A percentile compares a stretch with the other conserved stretches of the same genome.
phyloP scores from a whole-genome alignment of 1,139 yeast genomes.

The Saccharomyces hybrid region DNA sequence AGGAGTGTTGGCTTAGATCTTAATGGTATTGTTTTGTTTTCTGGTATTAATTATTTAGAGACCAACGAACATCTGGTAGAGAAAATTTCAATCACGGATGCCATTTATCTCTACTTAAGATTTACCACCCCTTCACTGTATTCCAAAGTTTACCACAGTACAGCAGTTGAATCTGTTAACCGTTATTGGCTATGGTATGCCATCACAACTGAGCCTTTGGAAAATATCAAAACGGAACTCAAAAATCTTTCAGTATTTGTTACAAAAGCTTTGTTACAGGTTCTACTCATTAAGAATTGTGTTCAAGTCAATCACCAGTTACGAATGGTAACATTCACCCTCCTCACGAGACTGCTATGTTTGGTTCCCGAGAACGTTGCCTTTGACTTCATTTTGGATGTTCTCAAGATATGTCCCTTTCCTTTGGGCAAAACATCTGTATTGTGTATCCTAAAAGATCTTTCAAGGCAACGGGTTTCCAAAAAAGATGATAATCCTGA shows the following conservation, averaged over 20 bases:
- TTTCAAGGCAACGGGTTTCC: slow-evolving; percentile 32
- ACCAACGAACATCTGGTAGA: slow-evolving; percentile 13
- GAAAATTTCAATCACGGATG: slow-evolving; percentile 22
- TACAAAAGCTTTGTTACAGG: slow-evolving; percentile 39
- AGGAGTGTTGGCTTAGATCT: slow-evolving; percentile 29
- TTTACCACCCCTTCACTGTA: slow-evolving; percentile 33
- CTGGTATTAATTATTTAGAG: slow-evolving; percentile 28
- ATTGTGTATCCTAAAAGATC: slow-evolving; percentile 62
- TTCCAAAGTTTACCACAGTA: slow-evolving; percentile 19
- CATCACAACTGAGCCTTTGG: slow-evolving; percentile 29
- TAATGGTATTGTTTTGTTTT: slow-evolving; percentile 31
- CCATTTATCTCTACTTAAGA: slow-evolving; percentile 32
- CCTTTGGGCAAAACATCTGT: slow-evolving; percentile 52
- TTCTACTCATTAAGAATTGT: slow-evolving; percentile 36
- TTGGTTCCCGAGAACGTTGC: slow-evolving; percentile 49
- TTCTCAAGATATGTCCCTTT: slow-evolving; percentile 61
- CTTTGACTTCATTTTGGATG: slow-evolving; percentile 55
- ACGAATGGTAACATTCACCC: slow-evolving; percentile 37
- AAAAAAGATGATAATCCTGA: background rate
- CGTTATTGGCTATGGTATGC: slow-evolving; percentile 42
- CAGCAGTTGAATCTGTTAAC: slow-evolving; percentile 36
- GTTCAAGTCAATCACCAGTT: slow-evolving; percentile 23
- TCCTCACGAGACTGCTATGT: slow-evolving; percentile 51
- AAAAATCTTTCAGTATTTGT: slow-evolving; percentile 29
- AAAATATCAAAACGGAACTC: slow-evolving; percentile 25